phyloP scores from a whole-genome alignment of 176 grass and related monocot genomes.

The Coix lacrymajobi region DNA sequence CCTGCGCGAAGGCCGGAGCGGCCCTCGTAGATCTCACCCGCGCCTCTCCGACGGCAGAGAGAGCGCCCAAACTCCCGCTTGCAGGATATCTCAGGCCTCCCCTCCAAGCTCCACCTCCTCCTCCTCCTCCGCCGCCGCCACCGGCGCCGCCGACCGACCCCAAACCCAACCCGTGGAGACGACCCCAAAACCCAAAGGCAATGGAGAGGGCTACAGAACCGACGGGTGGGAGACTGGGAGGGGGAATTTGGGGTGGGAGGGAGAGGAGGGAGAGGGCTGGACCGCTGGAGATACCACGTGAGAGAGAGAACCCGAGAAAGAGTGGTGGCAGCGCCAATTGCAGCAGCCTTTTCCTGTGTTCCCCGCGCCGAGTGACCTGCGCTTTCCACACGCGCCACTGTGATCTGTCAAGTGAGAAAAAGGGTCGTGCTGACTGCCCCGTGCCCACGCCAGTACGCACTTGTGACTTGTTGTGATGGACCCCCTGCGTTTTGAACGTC shows the following conservation, averaged over 20 bases:
- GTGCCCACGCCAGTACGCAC: background rate
- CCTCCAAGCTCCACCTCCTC: background rate
- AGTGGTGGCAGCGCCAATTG: conserved; percentile 35
- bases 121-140: background rate
- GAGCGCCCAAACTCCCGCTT: background rate
- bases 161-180: background rate
- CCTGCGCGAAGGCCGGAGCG: background rate
- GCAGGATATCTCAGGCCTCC: background rate
- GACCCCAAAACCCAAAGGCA: background rate
- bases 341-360: conserved; percentile 30
- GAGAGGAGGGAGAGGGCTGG: background rate
- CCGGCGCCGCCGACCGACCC: background rate
- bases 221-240: background rate
- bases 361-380: background rate
- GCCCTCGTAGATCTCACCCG: conserved; percentile 20
- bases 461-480: background rate
- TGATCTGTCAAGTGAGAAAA: background rate
- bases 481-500: background rate
- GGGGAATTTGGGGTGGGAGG: conserved; percentile 12
- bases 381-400: conserved; percentile 23
- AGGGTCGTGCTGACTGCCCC: background rate
- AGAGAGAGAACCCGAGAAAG: background rate
- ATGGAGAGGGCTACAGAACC: background rate
- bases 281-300: conserved; percentile 22
- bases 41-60: background rate